Evolutionary conservation across 2,329 filamentous ascomycete species (phyloP).

Genomic region (Talaromyces sp.): DNA sequence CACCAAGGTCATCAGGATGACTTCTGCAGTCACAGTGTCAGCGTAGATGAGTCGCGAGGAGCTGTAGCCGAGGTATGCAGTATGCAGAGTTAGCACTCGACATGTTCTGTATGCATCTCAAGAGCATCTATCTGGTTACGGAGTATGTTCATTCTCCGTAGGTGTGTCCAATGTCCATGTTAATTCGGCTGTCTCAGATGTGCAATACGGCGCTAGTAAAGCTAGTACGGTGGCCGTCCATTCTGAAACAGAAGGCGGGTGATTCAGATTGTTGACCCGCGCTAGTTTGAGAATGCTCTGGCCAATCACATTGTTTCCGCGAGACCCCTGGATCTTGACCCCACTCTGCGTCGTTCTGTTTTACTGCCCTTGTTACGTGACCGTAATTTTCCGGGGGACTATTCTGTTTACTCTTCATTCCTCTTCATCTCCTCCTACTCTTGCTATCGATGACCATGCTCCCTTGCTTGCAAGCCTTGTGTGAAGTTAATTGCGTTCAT

Average conservation of each 20-base stretch:
- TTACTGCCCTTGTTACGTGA: neutral
- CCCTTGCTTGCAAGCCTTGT: neutral
- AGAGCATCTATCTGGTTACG: neutral
- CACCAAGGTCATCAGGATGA: neutral
- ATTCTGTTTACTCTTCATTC: neutral
- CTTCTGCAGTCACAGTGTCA: conserved; percentile 1
- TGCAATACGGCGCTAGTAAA: conserved; percentile 5
- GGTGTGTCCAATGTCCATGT: neutral
- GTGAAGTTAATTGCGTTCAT: neutral
- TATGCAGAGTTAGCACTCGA: neutral
- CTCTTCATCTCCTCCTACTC: neutral
- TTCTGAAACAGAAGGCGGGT: conserved; percentile 22
- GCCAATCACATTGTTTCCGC: neutral
- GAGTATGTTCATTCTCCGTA: neutral
- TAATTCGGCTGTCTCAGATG: conserved; percentile 4
- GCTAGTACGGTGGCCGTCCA: conserved; percentile 8
- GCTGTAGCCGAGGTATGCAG: neutral
- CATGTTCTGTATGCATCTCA: neutral
- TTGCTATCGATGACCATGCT: neutral
- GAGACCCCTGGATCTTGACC: conserved; percentile 1
- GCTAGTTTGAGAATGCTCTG: conserved; percentile 20
- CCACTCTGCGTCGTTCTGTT: conserved; percentile 3
- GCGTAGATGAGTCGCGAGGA: neutral
- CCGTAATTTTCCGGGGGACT: neutral
- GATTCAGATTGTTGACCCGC: conserved; percentile 22